Evolutionary conservation across 257 asterid species (phyloP), one percentile per base, ranked within the genome.

Genomic region (Solanum infundibuliforme): DNA sequence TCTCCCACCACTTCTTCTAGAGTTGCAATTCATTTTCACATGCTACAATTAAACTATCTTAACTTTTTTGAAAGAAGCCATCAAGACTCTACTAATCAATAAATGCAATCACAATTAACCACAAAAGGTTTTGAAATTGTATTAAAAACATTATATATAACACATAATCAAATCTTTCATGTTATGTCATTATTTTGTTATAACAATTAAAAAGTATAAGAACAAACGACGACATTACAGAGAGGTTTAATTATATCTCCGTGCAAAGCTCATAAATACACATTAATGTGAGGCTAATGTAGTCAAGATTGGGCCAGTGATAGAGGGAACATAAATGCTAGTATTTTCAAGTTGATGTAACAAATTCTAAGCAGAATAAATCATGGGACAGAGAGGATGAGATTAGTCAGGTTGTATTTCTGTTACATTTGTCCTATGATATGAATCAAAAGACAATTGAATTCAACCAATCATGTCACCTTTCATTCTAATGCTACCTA

Each of bases 281-380:
- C 14, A 35, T 73, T 34, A 35, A 74, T 74, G 36, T 20, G 82
- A 52, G n/a, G 65, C 8, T 52, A 85, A 39, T 55, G 41, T 35
- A 6, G 12, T 65, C 76, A 48, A 35, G 48, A 77, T 66, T 39
- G 81, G 89, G 87, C 68, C 88, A 68, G 31, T 62, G 48, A 41
- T 62, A 36, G 41, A 41, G 32, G 86, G 13, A 71, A 65, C 73
- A 52, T 84, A 89, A 84, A 89, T 89, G 88, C 83, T 46, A 69
- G 20, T 27, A 20, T 84, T n/a, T 35, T 5, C 62, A 36, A 43
- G 86, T 84, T 83, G 84, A 86, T 84, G 87, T 84, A 87, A 84
- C 5, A 35, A 74, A 74, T 25, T 74, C 2, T 20, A 87, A 58
- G 3, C 23, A 35, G 83, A 55, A 55, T 87, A 21, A 41, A 89